A percentile compares a stretch with the other conserved stretches of the same genome.
Conservation (phyloP, 768 basidiomycete genomes). For the Rhodotorula paludigena region DNA sequence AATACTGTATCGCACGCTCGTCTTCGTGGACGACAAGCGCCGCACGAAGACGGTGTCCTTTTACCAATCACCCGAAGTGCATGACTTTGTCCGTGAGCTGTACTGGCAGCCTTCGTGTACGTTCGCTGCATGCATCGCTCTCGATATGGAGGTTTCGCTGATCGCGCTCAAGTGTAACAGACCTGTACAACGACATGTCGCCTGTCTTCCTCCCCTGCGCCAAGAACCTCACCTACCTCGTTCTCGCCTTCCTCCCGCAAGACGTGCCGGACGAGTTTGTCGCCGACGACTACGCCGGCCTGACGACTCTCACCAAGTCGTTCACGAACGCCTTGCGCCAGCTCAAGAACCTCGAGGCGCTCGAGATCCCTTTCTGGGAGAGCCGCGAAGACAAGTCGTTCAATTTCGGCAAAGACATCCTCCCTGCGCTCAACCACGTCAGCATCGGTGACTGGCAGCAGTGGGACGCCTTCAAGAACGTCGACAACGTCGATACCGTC, state of each 20-base stretch:
- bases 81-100: constrained; percentile 16
- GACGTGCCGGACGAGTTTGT: constrained; percentile 7
- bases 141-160: not conserved
- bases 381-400: constrained; percentile 6
- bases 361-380: constrained; percentile 33
- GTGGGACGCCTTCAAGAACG: constrained; percentile 22
- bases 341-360: constrained; percentile 16
- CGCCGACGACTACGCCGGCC: constrained; percentile 20
- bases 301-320: constrained; percentile 14
- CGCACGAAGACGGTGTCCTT: constrained; percentile 12
- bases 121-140: not conserved
- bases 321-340: constrained; percentile 24
- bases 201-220: constrained; percentile 19
- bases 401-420: not conserved
- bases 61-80: not conserved
- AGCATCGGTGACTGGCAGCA: constrained; percentile 29
- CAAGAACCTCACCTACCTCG: constrained; percentile 26
- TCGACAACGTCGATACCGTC: constrained; percentile 5
- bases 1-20: constrained; percentile 16
- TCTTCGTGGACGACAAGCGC: constrained; percentile 21
- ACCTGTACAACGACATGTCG: constrained; percentile 31
- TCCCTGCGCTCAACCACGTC: constrained; percentile 14
- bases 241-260: constrained; percentile 32
- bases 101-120: constrained; percentile 27
- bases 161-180: not conserved